A percentile compares a stretch with the other conserved stretches of the same genome.
These are phyloP conservation scores for Gossypium bickii DNA, from an alignment of 345 rosid species.

Conservation along the genomic window DNA sequence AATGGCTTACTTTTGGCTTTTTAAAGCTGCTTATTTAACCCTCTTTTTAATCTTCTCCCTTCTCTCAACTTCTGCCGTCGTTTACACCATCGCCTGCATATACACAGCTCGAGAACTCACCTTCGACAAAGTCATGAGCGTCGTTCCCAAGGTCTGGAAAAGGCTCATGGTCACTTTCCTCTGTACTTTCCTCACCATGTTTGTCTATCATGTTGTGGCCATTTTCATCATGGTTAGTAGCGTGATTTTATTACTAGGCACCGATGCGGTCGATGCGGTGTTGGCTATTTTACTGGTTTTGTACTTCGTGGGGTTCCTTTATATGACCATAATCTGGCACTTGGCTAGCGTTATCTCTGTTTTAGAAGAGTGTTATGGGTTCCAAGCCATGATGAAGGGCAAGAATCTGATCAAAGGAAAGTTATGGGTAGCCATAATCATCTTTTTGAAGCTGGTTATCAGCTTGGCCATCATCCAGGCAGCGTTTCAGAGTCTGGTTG, in stretches of 20 bases:
- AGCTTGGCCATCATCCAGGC: background rate
- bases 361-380: conserved; percentile 39
- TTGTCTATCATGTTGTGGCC: conserved; percentile 19
- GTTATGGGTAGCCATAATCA: conserved; percentile 7
- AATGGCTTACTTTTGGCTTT: conserved; percentile 24
- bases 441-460: conserved; percentile 24
- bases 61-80: conserved; percentile 53
- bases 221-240: background rate
- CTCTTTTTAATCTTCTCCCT: conserved; percentile 35
- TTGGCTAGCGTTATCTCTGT: conserved; percentile 49
- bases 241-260: background rate
- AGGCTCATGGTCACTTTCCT: conserved; percentile 44
- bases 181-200: conserved; percentile 19
- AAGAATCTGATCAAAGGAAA: conserved; percentile 41
- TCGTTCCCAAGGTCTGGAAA: conserved; percentile 55
- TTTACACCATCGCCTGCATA: conserved; percentile 46
- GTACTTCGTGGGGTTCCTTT: conserved; percentile 31
- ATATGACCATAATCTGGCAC: conserved; percentile 40
- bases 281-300: background rate
- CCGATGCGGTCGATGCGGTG: rapidly evolving
- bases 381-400: conserved; percentile 41
- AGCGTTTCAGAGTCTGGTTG: conserved; percentile 24
- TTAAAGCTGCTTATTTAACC: conserved; percentile 29
- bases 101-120: conserved; percentile 36
- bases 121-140: conserved; percentile 37